A percentile compares a stretch with the other conserved stretches of the same genome.
Conservation (phyloP, 441 rosid species). For the Erysimum cheiri region DNA sequence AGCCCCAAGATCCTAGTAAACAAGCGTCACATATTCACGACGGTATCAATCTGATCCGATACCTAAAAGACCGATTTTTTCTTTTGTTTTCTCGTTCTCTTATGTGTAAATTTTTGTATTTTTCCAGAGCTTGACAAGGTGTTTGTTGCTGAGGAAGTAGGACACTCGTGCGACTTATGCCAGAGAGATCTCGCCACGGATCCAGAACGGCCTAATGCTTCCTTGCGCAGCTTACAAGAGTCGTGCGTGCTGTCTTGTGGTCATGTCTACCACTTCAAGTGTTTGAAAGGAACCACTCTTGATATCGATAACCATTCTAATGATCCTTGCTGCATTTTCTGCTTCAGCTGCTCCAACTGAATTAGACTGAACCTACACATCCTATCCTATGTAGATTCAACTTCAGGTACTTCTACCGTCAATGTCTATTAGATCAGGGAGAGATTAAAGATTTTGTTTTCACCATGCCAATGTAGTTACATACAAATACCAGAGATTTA, state of each 20-base stretch:
- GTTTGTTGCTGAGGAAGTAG: slow-evolving; percentile 37
- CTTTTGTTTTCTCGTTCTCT: background rate
- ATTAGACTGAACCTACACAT: background rate
- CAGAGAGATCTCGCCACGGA: slow-evolving; percentile 33
- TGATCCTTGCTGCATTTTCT: slow-evolving; percentile 40
- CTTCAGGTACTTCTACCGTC: slow-evolving; percentile 13
- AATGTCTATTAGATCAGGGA: slow-evolving; percentile 11
- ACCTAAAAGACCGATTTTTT: background rate
- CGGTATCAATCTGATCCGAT: slow-evolving; percentile 4
- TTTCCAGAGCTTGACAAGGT: slow-evolving; percentile 35
- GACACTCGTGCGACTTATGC: slow-evolving; percentile 41
- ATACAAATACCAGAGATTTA: slow-evolving; percentile 22
- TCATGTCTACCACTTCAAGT: slow-evolving; percentile 42
- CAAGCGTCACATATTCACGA: background rate
- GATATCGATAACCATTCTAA: slow-evolving; percentile 31
- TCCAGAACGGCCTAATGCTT: slow-evolving; percentile 39
- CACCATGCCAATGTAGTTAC: slow-evolving; percentile 36
- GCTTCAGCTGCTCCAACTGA: slow-evolving; percentile 30
- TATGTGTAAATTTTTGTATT: background rate
- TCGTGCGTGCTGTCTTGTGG: slow-evolving; percentile 43
- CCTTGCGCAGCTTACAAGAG: slow-evolving; percentile 34
- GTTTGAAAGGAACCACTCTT: slow-evolving; percentile 36
- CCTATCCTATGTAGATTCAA: background rate
- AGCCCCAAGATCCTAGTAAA: background rate
- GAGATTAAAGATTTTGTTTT: slow-evolving; percentile 6